Conservation (phyloP, 2,329 filamentous ascomycete species). For the Alternaria angustiovoidea region DNA sequence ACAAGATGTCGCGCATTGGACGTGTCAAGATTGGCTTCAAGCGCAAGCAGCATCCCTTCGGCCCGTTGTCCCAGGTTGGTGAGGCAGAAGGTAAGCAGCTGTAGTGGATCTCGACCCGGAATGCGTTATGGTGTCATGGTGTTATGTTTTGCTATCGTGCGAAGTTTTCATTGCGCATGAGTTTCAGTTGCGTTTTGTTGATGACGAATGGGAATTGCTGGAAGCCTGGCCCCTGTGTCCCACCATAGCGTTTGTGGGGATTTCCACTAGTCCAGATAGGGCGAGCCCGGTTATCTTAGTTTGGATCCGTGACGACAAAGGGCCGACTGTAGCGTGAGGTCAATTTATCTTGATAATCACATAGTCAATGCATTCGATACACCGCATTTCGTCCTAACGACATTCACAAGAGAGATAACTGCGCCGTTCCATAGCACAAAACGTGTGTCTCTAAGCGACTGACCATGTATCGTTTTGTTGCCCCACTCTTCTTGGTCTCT, state of each 20-base stretch:
- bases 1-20: conserved; percentile 46
- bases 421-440: no score
- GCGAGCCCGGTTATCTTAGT: background rate
- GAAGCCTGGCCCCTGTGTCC: background rate
- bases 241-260: background rate
- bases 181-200: background rate
- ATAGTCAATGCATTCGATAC: background rate
- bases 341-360: background rate
- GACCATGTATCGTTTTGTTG: background rate
- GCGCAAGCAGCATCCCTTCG: conserved; percentile 41
- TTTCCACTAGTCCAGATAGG: background rate
- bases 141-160: background rate
- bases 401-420: no score
- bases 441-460: background rate
- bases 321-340: background rate
- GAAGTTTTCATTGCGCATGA: background rate
- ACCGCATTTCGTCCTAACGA: no score
- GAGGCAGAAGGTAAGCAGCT: conserved; percentile 31
- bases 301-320: background rate
- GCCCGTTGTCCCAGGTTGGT: conserved; percentile 37
- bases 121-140: background rate
- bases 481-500: background rate
- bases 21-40: conserved; percentile 46
- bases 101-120: background rate
- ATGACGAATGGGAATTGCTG: background rate